These are phyloP conservation scores for Haematococcus sp. DNA, from an alignment of 139 green algal genomes.

Conservation along the genomic window DNA sequence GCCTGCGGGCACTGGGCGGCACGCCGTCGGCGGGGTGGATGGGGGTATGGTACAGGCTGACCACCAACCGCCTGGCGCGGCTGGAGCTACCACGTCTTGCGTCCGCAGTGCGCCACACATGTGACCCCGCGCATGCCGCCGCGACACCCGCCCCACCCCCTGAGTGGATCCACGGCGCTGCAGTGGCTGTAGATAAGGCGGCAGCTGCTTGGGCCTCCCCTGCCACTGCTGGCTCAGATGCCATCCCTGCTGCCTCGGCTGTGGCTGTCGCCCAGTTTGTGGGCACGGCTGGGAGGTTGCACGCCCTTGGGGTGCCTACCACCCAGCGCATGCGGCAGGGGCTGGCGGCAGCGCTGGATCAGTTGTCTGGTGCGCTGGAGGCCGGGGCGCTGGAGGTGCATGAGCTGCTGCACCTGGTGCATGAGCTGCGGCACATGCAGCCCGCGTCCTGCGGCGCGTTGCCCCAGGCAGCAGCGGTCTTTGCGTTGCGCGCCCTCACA, in stretches of 20 bases:
- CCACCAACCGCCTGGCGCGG: too few relatives aligned
- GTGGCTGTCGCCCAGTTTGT: neutral
- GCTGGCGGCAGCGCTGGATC: neutral
- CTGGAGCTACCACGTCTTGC: too few relatives aligned
- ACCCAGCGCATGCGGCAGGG: slow-evolving; percentile 2
- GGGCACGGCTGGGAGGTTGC: neutral
- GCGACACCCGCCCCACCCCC: too few relatives aligned
- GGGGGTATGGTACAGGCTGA: too few relatives aligned
- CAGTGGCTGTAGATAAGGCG: neutral
- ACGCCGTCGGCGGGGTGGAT: too few relatives aligned
- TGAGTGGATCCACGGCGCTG: too few relatives aligned
- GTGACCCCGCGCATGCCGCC: too few relatives aligned
- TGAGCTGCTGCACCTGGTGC: neutral
- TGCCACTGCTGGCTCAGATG: neutral
- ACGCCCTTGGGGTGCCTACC: neutral
- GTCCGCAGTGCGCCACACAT: too few relatives aligned
- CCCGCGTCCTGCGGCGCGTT: neutral
- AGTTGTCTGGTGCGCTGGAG: too few relatives aligned
- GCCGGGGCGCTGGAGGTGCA: neutral
- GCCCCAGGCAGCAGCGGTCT: neutral
- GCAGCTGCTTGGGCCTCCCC: neutral
- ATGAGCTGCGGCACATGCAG: neutral
- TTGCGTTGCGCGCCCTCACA: neutral
- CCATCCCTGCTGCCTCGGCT: neutral
- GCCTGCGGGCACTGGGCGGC: too few relatives aligned